Conservation (phyloP, 2,329 filamentous ascomycete genomes). For the Phoma sp. region DNA sequence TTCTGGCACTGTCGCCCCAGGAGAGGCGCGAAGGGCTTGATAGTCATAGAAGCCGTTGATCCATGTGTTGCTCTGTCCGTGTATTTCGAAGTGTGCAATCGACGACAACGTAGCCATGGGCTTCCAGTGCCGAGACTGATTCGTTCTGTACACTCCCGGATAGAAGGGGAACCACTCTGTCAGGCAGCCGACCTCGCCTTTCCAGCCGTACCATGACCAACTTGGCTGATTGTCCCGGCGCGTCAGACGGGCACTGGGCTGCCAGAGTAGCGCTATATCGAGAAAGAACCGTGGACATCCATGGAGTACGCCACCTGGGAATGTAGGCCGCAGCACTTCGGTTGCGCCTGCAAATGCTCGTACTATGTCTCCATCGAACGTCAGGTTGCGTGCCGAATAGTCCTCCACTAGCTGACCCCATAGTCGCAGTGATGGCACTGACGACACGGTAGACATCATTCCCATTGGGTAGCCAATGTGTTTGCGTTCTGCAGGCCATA, state of each 20-base stretch:
- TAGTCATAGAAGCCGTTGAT: neutral
- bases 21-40: neutral
- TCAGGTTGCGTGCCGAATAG: neutral
- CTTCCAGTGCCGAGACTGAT: neutral
- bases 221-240: neutral
- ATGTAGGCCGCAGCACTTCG: neutral
- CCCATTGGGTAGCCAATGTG: slow-evolving; percentile 1
- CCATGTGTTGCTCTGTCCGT: neutral
- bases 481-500: neutral
- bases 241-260: neutral
- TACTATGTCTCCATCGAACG: neutral
- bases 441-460: neutral
- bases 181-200: neutral
- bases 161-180: neutral
- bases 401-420: neutral
- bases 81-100: neutral
- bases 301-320: neutral
- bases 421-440: neutral
- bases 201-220: slow-evolving; percentile 1
- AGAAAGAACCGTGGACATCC: neutral
- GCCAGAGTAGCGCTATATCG: slow-evolving; percentile 1
- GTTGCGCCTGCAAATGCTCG: neutral
- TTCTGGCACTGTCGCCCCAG: neutral
- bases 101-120: neutral
- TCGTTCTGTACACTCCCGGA: neutral